phyloP scores from a whole-genome alignment of 257 asterid genomes.

The Solanum bulbocastanum region DNA sequence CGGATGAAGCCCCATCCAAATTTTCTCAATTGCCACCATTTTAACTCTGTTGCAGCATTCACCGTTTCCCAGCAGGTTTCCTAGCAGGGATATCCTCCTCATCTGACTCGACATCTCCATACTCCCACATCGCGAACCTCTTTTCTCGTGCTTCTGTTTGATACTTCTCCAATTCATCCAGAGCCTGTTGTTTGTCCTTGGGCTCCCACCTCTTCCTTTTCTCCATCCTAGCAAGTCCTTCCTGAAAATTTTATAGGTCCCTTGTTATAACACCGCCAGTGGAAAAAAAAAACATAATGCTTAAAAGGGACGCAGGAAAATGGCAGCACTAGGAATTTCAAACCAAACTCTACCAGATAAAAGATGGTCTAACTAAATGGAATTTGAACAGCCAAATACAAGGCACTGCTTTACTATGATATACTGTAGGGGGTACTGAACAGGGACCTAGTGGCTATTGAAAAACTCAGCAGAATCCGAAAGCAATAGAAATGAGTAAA shows the following conservation, averaged over 20 bases:
- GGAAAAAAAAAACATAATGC: not conserved
- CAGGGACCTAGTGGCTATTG: not conserved
- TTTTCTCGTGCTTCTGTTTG: constrained; percentile 65
- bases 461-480: not conserved
- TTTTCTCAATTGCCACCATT: not conserved
- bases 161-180: constrained; percentile 72
- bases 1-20: not conserved
- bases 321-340: not conserved
- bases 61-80: constrained; percentile 78
- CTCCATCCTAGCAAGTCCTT: constrained; percentile 92
- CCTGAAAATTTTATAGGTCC: constrained; percentile 35
- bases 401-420: not conserved
- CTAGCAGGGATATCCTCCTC: constrained; percentile 79
- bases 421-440: not conserved
- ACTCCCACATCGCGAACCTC: constrained; percentile 94
- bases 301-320: not conserved
- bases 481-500: not conserved
- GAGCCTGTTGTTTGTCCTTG: constrained; percentile 21
- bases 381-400: not conserved
- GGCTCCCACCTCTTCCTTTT: constrained; percentile 51
- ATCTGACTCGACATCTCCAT: constrained; percentile 86
- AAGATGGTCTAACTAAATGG: not conserved
- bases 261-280: not conserved
- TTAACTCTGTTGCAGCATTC: not conserved
- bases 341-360: not conserved